phyloP scores from a whole-genome alignment of 2,329 filamentous ascomycete species.

The Aspergillus oerlinghausenensis region DNA sequence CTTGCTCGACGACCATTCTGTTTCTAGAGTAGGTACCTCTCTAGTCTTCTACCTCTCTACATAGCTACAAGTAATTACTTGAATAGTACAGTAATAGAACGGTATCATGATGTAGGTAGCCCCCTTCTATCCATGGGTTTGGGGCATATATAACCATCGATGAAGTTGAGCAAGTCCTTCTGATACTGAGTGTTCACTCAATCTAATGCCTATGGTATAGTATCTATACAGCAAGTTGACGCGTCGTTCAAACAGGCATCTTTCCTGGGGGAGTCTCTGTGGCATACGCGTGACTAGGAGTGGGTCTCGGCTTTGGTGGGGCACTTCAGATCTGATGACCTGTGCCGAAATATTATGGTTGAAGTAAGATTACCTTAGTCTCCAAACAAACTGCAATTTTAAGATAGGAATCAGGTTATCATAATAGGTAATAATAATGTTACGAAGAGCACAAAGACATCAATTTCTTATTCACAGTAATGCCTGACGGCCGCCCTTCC shows the following conservation, averaged over 20 bases:
- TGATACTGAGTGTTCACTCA: neutral
- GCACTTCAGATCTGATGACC: slow-evolving; percentile 14
- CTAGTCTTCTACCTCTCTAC: no score
- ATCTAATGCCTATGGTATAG: neutral
- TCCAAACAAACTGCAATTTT: no score
- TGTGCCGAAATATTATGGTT: no score
- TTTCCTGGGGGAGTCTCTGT: neutral
- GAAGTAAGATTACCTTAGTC: no score
- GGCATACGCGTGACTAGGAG: neutral
- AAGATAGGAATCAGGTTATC: neutral
- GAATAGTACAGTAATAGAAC: neutral
- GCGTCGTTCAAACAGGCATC: neutral
- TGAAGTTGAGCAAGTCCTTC: neutral
- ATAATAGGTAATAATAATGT: neutral
- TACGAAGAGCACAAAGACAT: neutral
- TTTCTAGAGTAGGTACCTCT: neutral
- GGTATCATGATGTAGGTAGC: neutral
- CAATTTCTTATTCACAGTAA: neutral
- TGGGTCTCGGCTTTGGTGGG: slow-evolving; percentile 15
- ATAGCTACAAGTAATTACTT: neutral
- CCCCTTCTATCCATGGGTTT: neutral
- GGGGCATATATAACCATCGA: neutral
- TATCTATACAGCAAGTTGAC: neutral
- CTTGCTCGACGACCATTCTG: neutral
- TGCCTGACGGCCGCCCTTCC: neutral